Evolutionary conservation across 179 eudicot species (phyloP), one percentile per base, ranked within the genome.

Genomic region (Corrigiola litoralis): DNA sequence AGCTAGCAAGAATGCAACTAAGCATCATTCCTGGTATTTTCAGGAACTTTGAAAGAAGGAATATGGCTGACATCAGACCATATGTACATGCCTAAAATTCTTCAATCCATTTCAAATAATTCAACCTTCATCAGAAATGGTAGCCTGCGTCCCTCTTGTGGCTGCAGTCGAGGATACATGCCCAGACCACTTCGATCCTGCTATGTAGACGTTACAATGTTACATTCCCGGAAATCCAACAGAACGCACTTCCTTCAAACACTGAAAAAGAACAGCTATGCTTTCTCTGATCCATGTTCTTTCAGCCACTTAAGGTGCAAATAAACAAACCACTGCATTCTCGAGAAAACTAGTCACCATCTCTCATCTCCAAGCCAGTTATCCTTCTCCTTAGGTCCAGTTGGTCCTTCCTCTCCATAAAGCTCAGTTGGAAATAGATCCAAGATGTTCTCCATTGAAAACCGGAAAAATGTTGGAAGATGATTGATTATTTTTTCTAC

Each of bases 311-410:
- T n/a, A n/a, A n/a, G n/a, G n/a, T n/a, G n/a, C n/a, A n/a, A n/a
- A n/a, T n/a, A 27, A 28, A 12, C 13, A 12, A 34, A 27, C 18
- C 14, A 25, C 3, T 27, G 57, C 50, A 10, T 8, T 14, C 4
- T 33, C 28, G 4, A 31, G 44, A 23, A 31, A 21, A 5, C 6
- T n/a, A 44, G 31, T 68, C 48, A 80, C 74, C 84, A 73, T 58
- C 84, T 67, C 48, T 80, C 84, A 49, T 80, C 84, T 9, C 81
- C 84, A 6, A 62, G 61, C 84, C 84, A 80, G 25, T 80, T 80
- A 51, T 80, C 61, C 76, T 80, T 80, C 68, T 80, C 84, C 59
- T 80, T 77, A 50, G 84, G 84, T 44, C 84, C 84, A 1, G 84
- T 80, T 48, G 84, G 84, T 44, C 84, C 84, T 67, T 58, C 84